phyloP scores from a whole-genome alignment of 352 stramenopile species.

The Pythium aristosporum region DNA sequence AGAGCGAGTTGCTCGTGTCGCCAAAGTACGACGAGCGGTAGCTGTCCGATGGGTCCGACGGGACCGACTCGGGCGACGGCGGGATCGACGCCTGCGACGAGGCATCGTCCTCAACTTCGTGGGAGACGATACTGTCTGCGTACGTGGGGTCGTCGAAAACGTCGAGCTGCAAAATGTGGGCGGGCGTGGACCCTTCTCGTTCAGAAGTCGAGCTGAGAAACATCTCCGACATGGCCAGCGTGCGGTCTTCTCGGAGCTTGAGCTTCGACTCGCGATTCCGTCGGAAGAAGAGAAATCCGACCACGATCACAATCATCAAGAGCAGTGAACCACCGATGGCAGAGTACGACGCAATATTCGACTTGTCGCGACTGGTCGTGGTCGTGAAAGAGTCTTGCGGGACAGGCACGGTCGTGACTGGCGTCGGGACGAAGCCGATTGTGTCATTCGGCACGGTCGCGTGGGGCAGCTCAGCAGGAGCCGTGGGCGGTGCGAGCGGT shows the following conservation, averaged over 20 bases:
- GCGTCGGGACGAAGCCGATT: slow-evolving; percentile 8
- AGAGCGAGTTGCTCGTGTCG: slow-evolving; percentile 7
- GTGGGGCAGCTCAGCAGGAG: background rate
- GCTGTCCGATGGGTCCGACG: slow-evolving; percentile 23
- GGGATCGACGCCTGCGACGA: slow-evolving; percentile 13
- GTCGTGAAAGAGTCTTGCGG: slow-evolving; percentile 1
- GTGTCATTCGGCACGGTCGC: slow-evolving; percentile 13
- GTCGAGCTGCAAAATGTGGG: background rate
- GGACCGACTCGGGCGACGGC: slow-evolving; percentile 12
- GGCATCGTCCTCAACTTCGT: slow-evolving; percentile 18
- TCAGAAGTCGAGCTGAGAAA: slow-evolving; percentile 13
- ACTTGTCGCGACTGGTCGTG: background rate
- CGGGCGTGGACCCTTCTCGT: background rate
- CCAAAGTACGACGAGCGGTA: slow-evolving; percentile 16
- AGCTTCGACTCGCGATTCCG: slow-evolving; percentile 19
- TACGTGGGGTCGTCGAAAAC: background rate
- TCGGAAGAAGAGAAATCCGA: slow-evolving; percentile 17
- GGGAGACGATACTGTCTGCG: slow-evolving; percentile 1
- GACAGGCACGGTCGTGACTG: slow-evolving; percentile 2
- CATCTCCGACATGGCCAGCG: slow-evolving; percentile 31
- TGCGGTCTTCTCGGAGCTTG: slow-evolving; percentile 21
- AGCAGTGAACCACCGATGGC: slow-evolving; percentile 10
- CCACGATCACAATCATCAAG: slow-evolving; percentile 10
- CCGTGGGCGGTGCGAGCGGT: background rate
- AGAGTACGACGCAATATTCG: slow-evolving; percentile 9